These are phyloP conservation scores for Leccinum variicolor DNA, from an alignment of 768 basidiomycete species.

Conservation along the genomic window DNA sequence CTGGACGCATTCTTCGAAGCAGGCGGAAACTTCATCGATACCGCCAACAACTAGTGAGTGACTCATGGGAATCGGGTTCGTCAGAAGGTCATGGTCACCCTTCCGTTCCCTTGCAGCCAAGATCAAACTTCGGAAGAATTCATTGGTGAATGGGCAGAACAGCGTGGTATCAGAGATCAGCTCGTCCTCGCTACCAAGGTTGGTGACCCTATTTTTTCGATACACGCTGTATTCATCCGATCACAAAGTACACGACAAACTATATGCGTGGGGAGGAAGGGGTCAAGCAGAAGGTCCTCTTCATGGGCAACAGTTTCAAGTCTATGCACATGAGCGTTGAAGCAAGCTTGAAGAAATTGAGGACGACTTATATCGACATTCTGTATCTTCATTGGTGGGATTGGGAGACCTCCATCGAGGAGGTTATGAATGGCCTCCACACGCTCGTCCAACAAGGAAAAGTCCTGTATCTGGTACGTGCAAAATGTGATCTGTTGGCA, in stretches of 20 bases:
- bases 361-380: slow-evolving; percentile 23
- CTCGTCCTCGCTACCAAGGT: slow-evolving; percentile 45
- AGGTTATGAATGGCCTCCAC: slow-evolving; percentile 40
- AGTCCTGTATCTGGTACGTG: slow-evolving; percentile 33
- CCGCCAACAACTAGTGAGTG: slow-evolving; percentile 43
- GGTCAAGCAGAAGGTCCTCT: slow-evolving; percentile 35
- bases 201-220: neutral
- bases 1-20: slow-evolving; percentile 43
- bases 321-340: slow-evolving; percentile 39
- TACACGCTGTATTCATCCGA: neutral
- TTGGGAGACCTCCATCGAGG: slow-evolving; percentile 37
- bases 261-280: slow-evolving; percentile 12
- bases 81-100: neutral
- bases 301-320: slow-evolving; percentile 48
- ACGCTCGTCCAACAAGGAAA: slow-evolving; percentile 36
- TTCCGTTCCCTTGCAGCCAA: slow-evolving; percentile 23
- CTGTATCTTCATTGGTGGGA: slow-evolving; percentile 34
- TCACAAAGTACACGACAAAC: slow-evolving; percentile 22
- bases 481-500: no score
- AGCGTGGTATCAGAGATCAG: slow-evolving; percentile 40
- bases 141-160: slow-evolving; percentile 47
- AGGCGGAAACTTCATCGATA: slow-evolving; percentile 51
- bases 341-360: slow-evolving; percentile 22
- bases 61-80: neutral
- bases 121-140: slow-evolving; percentile 41